Evolutionary conservation across 129 eudicot species (phyloP), one percentile per base, ranked within the genome.

Genomic region (Centrapalus pauciflorus): DNA sequence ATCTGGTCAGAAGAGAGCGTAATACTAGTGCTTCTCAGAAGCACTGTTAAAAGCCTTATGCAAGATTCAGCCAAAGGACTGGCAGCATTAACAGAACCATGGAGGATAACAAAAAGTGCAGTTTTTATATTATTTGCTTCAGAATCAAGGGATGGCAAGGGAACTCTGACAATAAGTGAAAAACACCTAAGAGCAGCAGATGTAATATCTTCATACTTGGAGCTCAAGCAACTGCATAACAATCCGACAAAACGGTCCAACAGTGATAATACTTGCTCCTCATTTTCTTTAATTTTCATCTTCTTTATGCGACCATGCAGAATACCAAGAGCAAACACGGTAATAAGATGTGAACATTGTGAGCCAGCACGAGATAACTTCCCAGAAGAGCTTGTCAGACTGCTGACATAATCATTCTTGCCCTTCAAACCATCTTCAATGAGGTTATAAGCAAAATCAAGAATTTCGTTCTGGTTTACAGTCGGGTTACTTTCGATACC

Each of bases 401-500:
- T 10, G 62, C 63, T 51, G 65, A 29, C 70, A 11, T 35, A 79
- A 25, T 48, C 69, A 25, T 57, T 65, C 38, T 75, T 71, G 14
- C 50, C 71, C 12, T 80, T 72, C 33, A n/a, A 66, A 45, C 87
- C 83, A 52, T 88, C 91, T 40, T 82, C 61, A 26, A 92, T 73
- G 9, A 92, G 82, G 58, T 87, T 69, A 65, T 92, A 77, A 5
- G 51, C 55, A 58, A 88, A 92, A 63, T 85, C 29, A 61, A 92
- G 80, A 25, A 92, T 67, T 56, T 92, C 96, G 11, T 83, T 76
- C 69, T 72, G 84, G 61, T 81, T 45, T 20, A 79, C 89, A 33
- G 95, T 79, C 24, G 95, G 85, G 72, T 92, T 92, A 55, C 72
- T 58, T 60, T 88, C 84, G 5, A 92, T 70, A 16, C 98, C 98